Percentiles rank a stretch among this genome's conserved stretches.
Conservation (phyloP, 805 yeast species). For the Metschnikowia lochheadii region DNA sequence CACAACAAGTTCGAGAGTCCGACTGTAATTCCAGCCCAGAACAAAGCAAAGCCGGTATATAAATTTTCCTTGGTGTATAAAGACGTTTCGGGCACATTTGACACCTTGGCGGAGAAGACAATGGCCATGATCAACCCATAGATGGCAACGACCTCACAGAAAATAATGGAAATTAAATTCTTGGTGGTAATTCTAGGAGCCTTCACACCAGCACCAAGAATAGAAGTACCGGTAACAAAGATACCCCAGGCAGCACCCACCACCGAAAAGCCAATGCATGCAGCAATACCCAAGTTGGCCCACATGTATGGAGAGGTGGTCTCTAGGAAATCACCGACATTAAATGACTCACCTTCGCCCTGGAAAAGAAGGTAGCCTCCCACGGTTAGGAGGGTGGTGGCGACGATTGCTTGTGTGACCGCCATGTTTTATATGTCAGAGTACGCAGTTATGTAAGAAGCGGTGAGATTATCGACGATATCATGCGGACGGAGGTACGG, state of each 20-base stretch:
- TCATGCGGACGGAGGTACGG: slow-evolving; percentile 9
- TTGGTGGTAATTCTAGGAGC: slow-evolving; percentile 97
- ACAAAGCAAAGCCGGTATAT: slow-evolving; percentile 90
- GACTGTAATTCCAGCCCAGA: slow-evolving; percentile 98
- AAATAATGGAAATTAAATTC: slow-evolving; percentile 92
- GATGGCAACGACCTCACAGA: slow-evolving; percentile 98
- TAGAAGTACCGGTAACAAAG: slow-evolving; percentile 89
- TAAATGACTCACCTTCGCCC: slow-evolving; percentile 87
- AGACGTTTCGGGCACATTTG: slow-evolving; percentile 58
- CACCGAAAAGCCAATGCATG: slow-evolving; percentile 90
- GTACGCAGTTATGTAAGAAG: neutral
- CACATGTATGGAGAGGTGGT: slow-evolving; percentile 93
- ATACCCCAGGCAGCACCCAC: slow-evolving; percentile 99
- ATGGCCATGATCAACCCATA: slow-evolving; percentile 97
- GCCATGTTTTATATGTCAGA: slow-evolving; percentile 12
- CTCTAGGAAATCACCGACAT: slow-evolving; percentile 82
- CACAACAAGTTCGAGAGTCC: slow-evolving; percentile 91
- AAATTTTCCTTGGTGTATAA: slow-evolving; percentile 77
- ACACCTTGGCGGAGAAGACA: slow-evolving; percentile 87
- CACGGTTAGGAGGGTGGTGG: slow-evolving; percentile 33
- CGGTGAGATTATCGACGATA: slow-evolving; percentile 12
- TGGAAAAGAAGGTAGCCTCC: slow-evolving; percentile 74
- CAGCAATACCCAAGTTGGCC: slow-evolving; percentile 87
- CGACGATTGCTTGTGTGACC: slow-evolving; percentile 24
- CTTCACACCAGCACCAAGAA: slow-evolving; percentile 96